Evolutionary conservation across 108 stramenopile species (phyloP), one percentile per base, ranked within the genome.

Genomic region (Skeletonema grethae): DNA sequence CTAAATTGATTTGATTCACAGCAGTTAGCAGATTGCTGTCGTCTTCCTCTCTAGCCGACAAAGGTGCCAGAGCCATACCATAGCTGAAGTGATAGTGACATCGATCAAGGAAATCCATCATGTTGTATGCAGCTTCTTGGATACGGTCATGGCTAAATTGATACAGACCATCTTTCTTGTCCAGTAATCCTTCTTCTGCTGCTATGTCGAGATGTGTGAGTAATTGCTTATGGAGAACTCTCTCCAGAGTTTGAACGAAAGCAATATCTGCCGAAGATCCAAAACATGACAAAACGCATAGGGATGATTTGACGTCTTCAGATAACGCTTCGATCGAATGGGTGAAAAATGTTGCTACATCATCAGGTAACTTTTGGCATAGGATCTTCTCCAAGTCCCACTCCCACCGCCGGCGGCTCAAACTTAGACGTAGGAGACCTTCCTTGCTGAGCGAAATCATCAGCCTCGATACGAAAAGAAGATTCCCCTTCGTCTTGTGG

Each of bases 401-500:
- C 28, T 67, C 66, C 73, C 73, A 28, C 25, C 25, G 25, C 25
- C 25, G 25, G 1, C 25, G 25, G 25, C 25, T 28, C 25, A 28
- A 28, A 74, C 12, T 68, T 22, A 20, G n/a, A 4, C 56, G 53
- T 8, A 73, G 24, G 5, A 75, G 31, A 25, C 67, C 34, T 15
- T 75, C 67, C 20, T 31, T 45, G 59, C 16, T 61, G 25, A 75
- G 31, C n/a, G 72, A 22, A 11, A 5, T 2, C 39, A 71, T 5
- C 16, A 71, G 43, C 10, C 38, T 61, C 2, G 24, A 30, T 1
- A 71, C 16, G 43, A 71, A 71, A 12, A 63, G 43, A 4, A 41
- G 70, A 28, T 63, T 71, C 7, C 70, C 70, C 18, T 63, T 71
- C 24, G 70, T 71, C 62, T 71, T 71, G 28, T 31, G 46, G 55